Base-by-base conservation (phyloP, 2,329 filamentous ascomycete genomes). In the Clonostachys chloroleuca region DNA sequence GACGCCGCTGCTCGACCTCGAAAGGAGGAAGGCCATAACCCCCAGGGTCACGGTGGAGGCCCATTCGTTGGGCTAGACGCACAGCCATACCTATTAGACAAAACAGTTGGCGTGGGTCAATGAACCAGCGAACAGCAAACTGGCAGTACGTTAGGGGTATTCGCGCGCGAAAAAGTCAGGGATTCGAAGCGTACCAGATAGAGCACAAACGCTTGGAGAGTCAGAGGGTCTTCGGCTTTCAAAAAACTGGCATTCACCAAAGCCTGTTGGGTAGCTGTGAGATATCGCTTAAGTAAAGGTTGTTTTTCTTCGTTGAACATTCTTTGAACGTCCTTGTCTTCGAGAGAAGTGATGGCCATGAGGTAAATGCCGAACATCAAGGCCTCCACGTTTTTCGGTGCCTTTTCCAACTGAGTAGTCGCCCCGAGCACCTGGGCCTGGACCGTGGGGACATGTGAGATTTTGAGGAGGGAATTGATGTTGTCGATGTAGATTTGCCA, bases 401-500 rank as follows among this genome's bases (percentile, higher is more conserved):
- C 75, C 51, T 73, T 77, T 30, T 73, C 65, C 6, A 81, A 59
- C 45, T 81, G 73, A 4, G 76, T 73, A 35, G 75, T 76, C 8
- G 82, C 82, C 48, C 83, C 79, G 44, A 88, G 77, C 37, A 89
- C 76, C 45, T 77, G 76, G n/a, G 67, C 69, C 58, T 88, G 84
- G 1, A 87, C 65, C 2, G 77, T 86, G 1, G 83, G 83, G 0
- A 80, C 77, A 56, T 89, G 85, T 0, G 81, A 84, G 47, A 88
- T 71, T 56, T 87, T 88, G 42, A 87, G 69, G 6, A 89, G 59
- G 0, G 84, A 83, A 54, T 88, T 83, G 54, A 88, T 79, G 55
- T 87, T 87, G 52, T 82, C 78, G 40, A 88, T 73, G 57, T 86
- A 89, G 14, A 80, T 73, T 61, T 87, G 83, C 84, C 85, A 89